A percentile compares a stretch with the other conserved stretches of the same genome.
These are phyloP conservation scores for Neofusicoccum sp. DNA, from an alignment of 2,329 filamentous ascomycete species.

Conservation along the genomic window DNA sequence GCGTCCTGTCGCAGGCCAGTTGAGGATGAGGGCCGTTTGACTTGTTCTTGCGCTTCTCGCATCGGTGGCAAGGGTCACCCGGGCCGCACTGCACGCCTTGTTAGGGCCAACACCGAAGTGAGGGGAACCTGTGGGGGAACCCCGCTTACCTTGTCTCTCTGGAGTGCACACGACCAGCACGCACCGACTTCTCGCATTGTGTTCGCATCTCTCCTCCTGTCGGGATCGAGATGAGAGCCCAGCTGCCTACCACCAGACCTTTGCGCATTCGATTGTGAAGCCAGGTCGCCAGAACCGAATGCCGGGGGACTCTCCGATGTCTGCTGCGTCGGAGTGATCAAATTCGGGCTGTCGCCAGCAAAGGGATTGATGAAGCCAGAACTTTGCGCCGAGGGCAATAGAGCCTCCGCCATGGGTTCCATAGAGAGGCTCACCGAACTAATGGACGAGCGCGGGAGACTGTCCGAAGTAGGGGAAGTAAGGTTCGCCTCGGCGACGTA, in stretches of 20 bases:
- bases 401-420: not conserved
- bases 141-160: constrained; percentile 43
- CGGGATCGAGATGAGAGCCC: constrained; percentile 37
- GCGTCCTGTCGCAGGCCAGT: constrained; percentile 46
- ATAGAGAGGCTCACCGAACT: not conserved
- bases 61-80: constrained; percentile 40
- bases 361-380: constrained; percentile 5
- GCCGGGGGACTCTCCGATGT: constrained; percentile 8
- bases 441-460: constrained; percentile 3
- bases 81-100: constrained; percentile 34
- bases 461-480: not conserved
- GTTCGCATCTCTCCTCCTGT: constrained; percentile 41
- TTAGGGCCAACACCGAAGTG: constrained; percentile 18
- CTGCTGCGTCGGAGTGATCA: constrained; percentile 1
- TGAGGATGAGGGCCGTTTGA: constrained; percentile 40
- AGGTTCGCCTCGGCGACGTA: not conserved
- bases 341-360: constrained; percentile 4
- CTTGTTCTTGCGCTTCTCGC: constrained; percentile 38
- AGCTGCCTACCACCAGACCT: constrained; percentile 39
- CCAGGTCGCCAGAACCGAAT: not conserved
- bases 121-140: not conserved
- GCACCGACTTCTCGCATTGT: constrained; percentile 47
- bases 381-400: not conserved
- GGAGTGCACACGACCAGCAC: constrained; percentile 50
- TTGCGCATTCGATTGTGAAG: constrained; percentile 10